Evolutionary conservation across 2,329 filamentous ascomycete species (phyloP), one percentile per base, ranked within the genome.

Genomic region (Fulvia fulva): DNA sequence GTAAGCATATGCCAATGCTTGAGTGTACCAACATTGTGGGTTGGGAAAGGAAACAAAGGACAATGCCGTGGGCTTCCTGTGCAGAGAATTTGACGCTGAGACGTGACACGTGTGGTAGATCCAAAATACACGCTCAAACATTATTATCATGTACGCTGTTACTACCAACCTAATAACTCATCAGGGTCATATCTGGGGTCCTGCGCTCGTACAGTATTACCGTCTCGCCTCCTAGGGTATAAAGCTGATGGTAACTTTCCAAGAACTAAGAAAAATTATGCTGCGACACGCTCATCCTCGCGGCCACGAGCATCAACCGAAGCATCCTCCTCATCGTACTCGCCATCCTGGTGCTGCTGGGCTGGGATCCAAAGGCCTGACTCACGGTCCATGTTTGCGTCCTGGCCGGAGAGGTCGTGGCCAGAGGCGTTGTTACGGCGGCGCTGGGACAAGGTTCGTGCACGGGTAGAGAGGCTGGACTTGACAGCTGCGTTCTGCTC

Each of bases 401-500:
- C 92, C 77, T 97, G 93, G 50, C 82, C 82, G 2, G 90, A 89
- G 41, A 97, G 82, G 70, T 97, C 92, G 59, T 91, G 82, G 7
- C 90, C 89, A 69, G 93, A 89, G 26, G 78, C 79, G 59, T 85
- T 83, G 63, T 84, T 82, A 70, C 78, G 78, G 60, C 91, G 88
- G 67, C 92, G 88, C 75, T 91, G 90, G 47, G 90, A 96, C 34
- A 97, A 83, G 16, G 88, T 95, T 67, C 92, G 90, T 43, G 93
- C 86, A 59, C 94, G 90, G 19, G 87, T 89, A 4, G 91, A 96
- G 51, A 99, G 85, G 74, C 90, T 92, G 64, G 92, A 87, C 57
- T 83, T 88, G 67, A 99, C 91, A 47, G 90, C 87, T 5, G 94
- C 93, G 71, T 95, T 94, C 70, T 91, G 87, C 58, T 86, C 84